phyloP scores from a whole-genome alignment of 352 stramenopile genomes.

The Pythium folliculosum region DNA sequence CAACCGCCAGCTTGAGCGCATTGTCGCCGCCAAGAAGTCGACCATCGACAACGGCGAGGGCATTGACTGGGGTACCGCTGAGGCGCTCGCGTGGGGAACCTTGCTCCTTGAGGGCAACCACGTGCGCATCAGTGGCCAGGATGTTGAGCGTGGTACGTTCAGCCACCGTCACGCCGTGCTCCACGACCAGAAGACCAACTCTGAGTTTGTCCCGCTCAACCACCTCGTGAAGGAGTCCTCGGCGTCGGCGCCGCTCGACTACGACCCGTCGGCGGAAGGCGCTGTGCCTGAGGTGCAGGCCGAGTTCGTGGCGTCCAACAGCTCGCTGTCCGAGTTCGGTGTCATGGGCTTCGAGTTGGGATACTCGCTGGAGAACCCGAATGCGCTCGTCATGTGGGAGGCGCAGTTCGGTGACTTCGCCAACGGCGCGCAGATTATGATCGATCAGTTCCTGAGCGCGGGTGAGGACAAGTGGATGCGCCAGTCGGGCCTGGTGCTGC shows the following conservation, averaged over 20 bases:
- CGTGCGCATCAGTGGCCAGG: slow-evolving; percentile 87
- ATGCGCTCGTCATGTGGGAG: slow-evolving; percentile 90
- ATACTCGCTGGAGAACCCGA: slow-evolving; percentile 81
- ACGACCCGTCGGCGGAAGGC: slow-evolving; percentile 41
- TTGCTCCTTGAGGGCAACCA: slow-evolving; percentile 82
- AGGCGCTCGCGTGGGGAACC: slow-evolving; percentile 84
- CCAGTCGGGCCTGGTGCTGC: slow-evolving; percentile 86
- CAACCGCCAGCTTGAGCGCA: slow-evolving; percentile 83
- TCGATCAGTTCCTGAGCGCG: slow-evolving; percentile 84
- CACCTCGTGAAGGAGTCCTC: slow-evolving; percentile 87
- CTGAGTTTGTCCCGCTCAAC: slow-evolving; percentile 80
- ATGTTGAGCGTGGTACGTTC: slow-evolving; percentile 89
- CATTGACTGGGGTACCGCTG: slow-evolving; percentile 88
- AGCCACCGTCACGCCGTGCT: slow-evolving; percentile 89
- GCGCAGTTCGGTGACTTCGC: slow-evolving; percentile 89
- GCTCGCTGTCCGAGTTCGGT: slow-evolving; percentile 77
- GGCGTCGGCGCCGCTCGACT: slow-evolving; percentile 94
- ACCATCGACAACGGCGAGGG: slow-evolving; percentile 77
- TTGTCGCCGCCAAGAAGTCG: slow-evolving; percentile 77
- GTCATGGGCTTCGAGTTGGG: slow-evolving; percentile 88
- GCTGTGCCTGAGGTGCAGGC: slow-evolving; percentile 50
- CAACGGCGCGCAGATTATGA: slow-evolving; percentile 88
- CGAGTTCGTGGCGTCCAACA: slow-evolving; percentile 59
- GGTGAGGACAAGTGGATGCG: slow-evolving; percentile 89
- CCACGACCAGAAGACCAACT: slow-evolving; percentile 92